A percentile compares a stretch with the other conserved stretches of the same genome.
These are phyloP conservation scores for Pestalotiopsis sp. DNA, from an alignment of 2,329 filamentous ascomycete genomes.

Conservation along the genomic window DNA sequence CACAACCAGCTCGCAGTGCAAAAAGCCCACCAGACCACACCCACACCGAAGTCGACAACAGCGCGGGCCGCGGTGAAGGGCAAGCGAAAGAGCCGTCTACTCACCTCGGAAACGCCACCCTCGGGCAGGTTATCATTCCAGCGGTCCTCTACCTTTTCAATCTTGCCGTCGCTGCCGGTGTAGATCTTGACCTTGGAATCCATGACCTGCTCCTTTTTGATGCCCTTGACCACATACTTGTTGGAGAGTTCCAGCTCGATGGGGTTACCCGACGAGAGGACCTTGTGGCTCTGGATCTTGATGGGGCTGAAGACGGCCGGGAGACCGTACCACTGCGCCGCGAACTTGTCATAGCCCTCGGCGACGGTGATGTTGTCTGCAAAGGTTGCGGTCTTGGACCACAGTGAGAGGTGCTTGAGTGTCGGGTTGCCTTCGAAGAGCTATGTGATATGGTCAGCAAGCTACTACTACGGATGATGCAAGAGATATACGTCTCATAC, in stretches of 20 bases:
- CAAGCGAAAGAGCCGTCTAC: conserved; percentile 16
- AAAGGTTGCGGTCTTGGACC: conserved; percentile 61
- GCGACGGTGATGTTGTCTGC: conserved; percentile 4
- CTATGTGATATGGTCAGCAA: conserved; percentile 24
- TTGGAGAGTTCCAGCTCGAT: conserved; percentile 54
- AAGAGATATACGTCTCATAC: conserved; percentile 25
- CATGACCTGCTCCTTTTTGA: conserved; percentile 35
- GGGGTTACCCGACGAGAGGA: conserved; percentile 59
- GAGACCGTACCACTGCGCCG: conserved; percentile 60
- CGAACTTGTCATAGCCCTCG: conserved; percentile 27
- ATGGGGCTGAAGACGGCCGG: conserved; percentile 61
- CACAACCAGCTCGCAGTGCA: conserved; percentile 23
- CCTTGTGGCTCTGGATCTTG: conserved; percentile 54
- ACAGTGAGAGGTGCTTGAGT: conserved; percentile 60
- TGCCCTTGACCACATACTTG: conserved; percentile 37
- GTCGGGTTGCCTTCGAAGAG: conserved; percentile 64
- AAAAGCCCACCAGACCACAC: conserved; percentile 19
- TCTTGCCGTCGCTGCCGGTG: conserved; percentile 35
- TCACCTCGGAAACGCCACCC: conserved; percentile 35
- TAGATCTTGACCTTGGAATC: conserved; percentile 34
- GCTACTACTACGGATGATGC: no score
- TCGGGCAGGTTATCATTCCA: conserved; percentile 41
- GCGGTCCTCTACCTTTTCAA: conserved; percentile 37
- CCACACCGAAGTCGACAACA: conserved; percentile 6
- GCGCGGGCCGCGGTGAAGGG: neutral